Evolutionary conservation across 805 yeast species (phyloP).

Genomic region (Tetrapisispora namnaoensis): DNA sequence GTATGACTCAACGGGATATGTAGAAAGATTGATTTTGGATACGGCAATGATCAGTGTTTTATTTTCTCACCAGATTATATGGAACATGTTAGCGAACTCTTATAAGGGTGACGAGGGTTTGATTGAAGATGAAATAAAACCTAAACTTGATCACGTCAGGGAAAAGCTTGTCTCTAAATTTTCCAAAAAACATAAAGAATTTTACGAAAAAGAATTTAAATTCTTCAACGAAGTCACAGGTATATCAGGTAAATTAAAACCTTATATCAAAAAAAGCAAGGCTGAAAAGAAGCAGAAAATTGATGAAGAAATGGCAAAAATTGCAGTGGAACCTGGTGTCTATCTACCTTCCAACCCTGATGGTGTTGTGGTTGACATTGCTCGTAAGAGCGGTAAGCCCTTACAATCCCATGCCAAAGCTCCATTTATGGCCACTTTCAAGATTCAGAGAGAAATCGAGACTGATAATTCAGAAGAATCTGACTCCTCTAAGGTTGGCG

Average conservation of each 20-base stretch:
- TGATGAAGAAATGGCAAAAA: slow-evolving; percentile 87
- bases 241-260: slow-evolving; percentile 90
- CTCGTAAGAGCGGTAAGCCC: slow-evolving; percentile 86
- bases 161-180: slow-evolving; percentile 53
- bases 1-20: slow-evolving; percentile 74
- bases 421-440: slow-evolving; percentile 94
- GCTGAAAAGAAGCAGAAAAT: slow-evolving; percentile 94
- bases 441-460: slow-evolving; percentile 48
- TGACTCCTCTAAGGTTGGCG: slow-evolving; percentile 13
- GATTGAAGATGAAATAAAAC: slow-evolving; percentile 73
- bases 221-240: slow-evolving; percentile 88
- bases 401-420: slow-evolving; percentile 98
- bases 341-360: slow-evolving; percentile 95
- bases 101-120: slow-evolving; percentile 82
- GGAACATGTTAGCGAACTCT: slow-evolving; percentile 95
- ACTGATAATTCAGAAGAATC: slow-evolving; percentile 32
- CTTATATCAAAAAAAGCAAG: slow-evolving; percentile 85
- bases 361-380: slow-evolving; percentile 86
- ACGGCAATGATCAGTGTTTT: slow-evolving; percentile 84
- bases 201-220: slow-evolving; percentile 73
- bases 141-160: slow-evolving; percentile 66
- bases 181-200: slow-evolving; percentile 47
- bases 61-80: slow-evolving; percentile 94
- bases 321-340: slow-evolving; percentile 68
- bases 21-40: slow-evolving; percentile 79